Conservation (phyloP, 805 yeast genomes). For the Blastobotrys peoriensis region DNA sequence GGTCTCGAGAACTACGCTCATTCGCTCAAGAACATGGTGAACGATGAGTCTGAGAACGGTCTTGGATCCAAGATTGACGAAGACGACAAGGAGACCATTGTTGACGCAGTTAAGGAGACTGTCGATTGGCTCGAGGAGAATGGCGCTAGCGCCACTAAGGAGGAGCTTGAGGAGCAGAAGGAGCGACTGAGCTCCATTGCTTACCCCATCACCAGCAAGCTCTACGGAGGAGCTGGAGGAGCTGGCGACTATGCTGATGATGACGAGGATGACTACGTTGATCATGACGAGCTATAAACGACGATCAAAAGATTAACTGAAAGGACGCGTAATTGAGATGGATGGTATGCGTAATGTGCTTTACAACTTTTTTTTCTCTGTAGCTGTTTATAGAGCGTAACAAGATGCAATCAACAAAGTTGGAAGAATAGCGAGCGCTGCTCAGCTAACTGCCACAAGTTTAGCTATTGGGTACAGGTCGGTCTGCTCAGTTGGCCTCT, state of each 20-base stretch:
- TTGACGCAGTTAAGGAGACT: constrained; percentile 82
- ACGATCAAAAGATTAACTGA: constrained; percentile 1
- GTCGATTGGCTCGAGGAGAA: constrained; percentile 85
- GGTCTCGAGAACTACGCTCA: constrained; percentile 83
- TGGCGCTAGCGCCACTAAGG: constrained; percentile 79
- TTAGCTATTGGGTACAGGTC: too few relatives aligned
- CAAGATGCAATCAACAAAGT: too few relatives aligned
- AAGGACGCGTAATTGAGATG: not conserved
- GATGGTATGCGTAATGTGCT: constrained; percentile 1
- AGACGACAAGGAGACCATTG: constrained; percentile 84
- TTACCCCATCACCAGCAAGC: constrained; percentile 86
- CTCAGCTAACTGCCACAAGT: too few relatives aligned
- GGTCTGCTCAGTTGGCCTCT: too few relatives aligned
- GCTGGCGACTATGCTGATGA: constrained; percentile 39
- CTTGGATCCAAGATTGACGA: constrained; percentile 77
- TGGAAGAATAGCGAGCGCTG: too few relatives aligned
- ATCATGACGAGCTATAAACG: constrained; percentile 53
- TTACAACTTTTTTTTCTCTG: not conserved
- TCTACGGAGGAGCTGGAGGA: constrained; percentile 55
- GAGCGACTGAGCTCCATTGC: constrained; percentile 76
- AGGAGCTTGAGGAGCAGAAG: constrained; percentile 90
- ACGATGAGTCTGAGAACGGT: constrained; percentile 44
- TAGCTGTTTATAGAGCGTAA: not conserved
- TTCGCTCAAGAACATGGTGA: constrained; percentile 65
- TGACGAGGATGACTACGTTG: constrained; percentile 53